These are phyloP conservation scores for Colletotrichum caudatum DNA, from an alignment of 2,329 filamentous ascomycete genomes.

Conservation along the genomic window DNA sequence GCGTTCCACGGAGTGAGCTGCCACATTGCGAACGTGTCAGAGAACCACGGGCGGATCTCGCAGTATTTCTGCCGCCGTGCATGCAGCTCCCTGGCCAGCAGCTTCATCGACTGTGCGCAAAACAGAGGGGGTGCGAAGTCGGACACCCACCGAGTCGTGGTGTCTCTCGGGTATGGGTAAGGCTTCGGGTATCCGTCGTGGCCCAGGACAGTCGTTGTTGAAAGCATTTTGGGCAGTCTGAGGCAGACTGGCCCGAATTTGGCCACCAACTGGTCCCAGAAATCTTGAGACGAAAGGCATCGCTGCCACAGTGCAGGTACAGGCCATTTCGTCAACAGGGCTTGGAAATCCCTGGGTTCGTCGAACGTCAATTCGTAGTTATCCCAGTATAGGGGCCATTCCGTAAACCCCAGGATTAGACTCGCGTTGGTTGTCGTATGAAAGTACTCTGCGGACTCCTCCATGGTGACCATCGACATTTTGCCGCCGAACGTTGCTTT, in stretches of 20 bases:
- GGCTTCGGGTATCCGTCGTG: not conserved
- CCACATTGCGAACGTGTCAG: constrained; percentile 29
- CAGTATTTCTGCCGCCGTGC: not conserved
- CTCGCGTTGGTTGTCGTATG: not conserved
- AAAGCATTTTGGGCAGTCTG: constrained; percentile 7
- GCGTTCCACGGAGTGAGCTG: constrained; percentile 30
- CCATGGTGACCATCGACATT: not conserved
- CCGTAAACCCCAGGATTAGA: not conserved
- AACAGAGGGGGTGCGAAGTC: not conserved
- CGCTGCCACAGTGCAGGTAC: constrained; percentile 2
- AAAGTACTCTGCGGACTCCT: not conserved
- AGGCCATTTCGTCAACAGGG: not conserved
- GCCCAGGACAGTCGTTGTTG: not conserved
- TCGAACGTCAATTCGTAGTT: not conserved
- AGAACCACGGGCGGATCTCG: constrained; percentile 25
- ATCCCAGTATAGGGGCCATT: not conserved
- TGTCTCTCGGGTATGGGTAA: not conserved
- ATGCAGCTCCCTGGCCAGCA: constrained; percentile 11
- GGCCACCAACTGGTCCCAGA: constrained; percentile 3
- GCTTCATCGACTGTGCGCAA: not conserved
- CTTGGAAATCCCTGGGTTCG: not conserved
- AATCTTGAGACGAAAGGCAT: not conserved
- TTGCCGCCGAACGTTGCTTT: not conserved
- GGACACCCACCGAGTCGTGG: not conserved
- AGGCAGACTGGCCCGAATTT: not conserved